Base-by-base conservation (phyloP, 495 filamentous ascomycete species). In the Echria macrotheca region DNA sequence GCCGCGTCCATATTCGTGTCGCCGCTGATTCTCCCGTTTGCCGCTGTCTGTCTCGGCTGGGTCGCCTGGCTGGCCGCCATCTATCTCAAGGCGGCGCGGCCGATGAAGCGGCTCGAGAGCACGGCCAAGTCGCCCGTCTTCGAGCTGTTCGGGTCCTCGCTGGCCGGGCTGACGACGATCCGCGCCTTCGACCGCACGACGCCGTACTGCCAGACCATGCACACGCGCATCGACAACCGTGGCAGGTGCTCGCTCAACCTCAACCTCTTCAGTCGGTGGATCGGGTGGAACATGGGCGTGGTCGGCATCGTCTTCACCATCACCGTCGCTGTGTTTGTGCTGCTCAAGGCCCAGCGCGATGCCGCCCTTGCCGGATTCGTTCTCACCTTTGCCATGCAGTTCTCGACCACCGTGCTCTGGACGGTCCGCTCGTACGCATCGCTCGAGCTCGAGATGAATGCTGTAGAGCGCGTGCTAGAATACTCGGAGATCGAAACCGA, bases 351-450 rank as follows among this genome's bases (percentile, higher is more conserved):
- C 0, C 67, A 66, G 15, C 82, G 87, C 42, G 80, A 83, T 23
- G 83, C 86, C 2, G 73, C 84, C 1, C 70, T 89, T 3, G 86
- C 86, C 12, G 86, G 86, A 0, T 91, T 91, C 52, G 85, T 85
- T 7, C 64, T 87, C 28, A 63, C 54, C 45, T 82, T 79, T 45
- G 72, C 70, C 3, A 72, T 73, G 36, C 69, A 78, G 47, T 78
- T 69, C 54, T 67, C 70, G 2, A 15, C 44, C 44, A 55, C 66
- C 29, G 60, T 86, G 47, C 74, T 78, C 49, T 74, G 71, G 71
- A 65, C 70, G 4, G 67, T 84, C 21, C 70, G 80, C 0, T 65
- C 70, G 18, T 83, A 79, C 53, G 70, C 79, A 2, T 75, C 76
- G 45, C 56, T 80, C 2, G 86, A 91, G 53, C 67, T 89, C 5